Conservation (phyloP, 1,139 yeast genomes). For the Scheffersomyces insectosa region DNA sequence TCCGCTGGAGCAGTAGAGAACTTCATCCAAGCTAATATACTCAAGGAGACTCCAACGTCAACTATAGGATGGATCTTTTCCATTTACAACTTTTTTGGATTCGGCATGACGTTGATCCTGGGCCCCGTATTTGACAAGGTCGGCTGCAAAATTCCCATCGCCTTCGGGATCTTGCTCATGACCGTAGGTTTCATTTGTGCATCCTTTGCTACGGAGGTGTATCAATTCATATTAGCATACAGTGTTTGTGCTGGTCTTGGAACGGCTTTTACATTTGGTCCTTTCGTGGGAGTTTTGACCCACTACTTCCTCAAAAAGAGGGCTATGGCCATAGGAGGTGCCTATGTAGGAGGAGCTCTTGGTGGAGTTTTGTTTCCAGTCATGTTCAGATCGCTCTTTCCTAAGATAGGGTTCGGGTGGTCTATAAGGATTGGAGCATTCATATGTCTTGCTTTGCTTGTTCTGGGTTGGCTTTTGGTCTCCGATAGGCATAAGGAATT, state of each 20-base stretch:
- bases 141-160: conserved; percentile 22
- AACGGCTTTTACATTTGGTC: conserved; percentile 25
- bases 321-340: conserved; percentile 26
- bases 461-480: conserved; percentile 16
- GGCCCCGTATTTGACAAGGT: conserved; percentile 29
- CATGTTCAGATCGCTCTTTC: conserved; percentile 21
- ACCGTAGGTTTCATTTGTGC: conserved; percentile 25
- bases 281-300: conserved; percentile 22
- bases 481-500: conserved; percentile 24
- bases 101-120: conserved; percentile 24
- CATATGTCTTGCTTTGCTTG: conserved; percentile 17
- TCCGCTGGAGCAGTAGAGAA: conserved; percentile 29
- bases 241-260: conserved; percentile 25
- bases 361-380: conserved; percentile 31
- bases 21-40: conserved; percentile 20
- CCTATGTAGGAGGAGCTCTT: conserved; percentile 30
- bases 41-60: conserved; percentile 19
- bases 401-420: conserved; percentile 32
- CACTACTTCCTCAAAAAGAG: conserved; percentile 25
- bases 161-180: conserved; percentile 16
- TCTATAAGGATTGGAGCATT: conserved; percentile 27
- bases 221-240: conserved; percentile 28
- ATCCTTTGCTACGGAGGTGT: conserved; percentile 20
- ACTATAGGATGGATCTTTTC: conserved; percentile 37
- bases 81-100: conserved; percentile 28